Percentiles rank a stretch among this genome's conserved stretches.
phyloP scores from a whole-genome alignment of 1,139 yeast species.

The Candida sanyaensis region DNA sequence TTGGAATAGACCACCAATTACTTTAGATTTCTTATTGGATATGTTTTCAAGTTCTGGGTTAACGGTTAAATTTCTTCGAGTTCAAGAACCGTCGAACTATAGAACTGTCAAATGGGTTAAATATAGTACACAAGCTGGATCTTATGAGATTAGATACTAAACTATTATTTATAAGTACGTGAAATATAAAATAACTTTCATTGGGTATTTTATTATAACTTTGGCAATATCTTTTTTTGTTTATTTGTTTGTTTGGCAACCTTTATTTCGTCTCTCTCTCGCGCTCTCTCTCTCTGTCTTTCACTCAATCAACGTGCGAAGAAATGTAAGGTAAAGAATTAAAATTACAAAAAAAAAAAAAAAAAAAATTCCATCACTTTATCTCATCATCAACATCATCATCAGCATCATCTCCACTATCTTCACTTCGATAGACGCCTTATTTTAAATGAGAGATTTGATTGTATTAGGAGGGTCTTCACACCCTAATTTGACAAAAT shows the following conservation, averaged over 20 bases:
- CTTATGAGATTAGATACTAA: conserved; percentile 73
- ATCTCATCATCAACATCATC: background rate
- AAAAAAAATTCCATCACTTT: background rate
- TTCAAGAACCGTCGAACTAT: conserved; percentile 66
- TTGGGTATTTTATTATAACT: no score
- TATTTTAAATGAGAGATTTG: conserved; percentile 61
- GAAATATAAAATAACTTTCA: no score
- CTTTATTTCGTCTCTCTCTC: no score
- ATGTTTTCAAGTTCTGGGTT: conserved; percentile 83
- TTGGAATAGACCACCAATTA: conserved; percentile 81
- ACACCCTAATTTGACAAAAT: conserved; percentile 62
- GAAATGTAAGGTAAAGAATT: conserved; percentile 1
- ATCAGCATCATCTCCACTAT: conserved; percentile 1
- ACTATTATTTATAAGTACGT: background rate
- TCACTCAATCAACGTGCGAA: conserved; percentile 1
- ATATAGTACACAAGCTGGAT: conserved; percentile 73
- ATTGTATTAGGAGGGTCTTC: conserved; percentile 79
- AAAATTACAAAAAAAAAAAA: conserved; percentile 7
- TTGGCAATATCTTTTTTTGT: background rate
- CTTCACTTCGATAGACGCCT: background rate
- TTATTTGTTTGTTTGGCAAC: background rate
- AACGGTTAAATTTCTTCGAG: conserved; percentile 70
- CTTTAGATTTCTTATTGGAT: conserved; percentile 65
- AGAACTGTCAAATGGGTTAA: conserved; percentile 86
- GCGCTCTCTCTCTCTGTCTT: no score